Conservation (phyloP, 495 filamentous ascomycete genomes). For the Neurospora sp. region DNA sequence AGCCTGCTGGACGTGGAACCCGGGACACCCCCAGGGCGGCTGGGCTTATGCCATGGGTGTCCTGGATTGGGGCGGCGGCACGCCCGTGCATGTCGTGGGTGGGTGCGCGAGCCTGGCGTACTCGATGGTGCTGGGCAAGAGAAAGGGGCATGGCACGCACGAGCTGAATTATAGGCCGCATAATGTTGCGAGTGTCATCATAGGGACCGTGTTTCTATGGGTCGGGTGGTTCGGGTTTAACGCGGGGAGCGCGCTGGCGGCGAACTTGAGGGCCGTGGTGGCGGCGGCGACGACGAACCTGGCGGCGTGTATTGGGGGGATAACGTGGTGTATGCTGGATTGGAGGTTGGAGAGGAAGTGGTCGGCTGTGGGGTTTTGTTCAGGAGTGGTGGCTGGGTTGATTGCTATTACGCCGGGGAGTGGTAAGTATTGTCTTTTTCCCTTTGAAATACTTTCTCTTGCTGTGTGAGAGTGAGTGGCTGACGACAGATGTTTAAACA, state of each 20-base stretch:
- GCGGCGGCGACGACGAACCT: slow-evolving; percentile 59
- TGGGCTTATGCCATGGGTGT: slow-evolving; percentile 78
- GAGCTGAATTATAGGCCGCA: slow-evolving; percentile 93
- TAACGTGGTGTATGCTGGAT: slow-evolving; percentile 91
- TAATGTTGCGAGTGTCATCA: slow-evolving; percentile 91
- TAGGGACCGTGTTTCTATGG: slow-evolving; percentile 96
- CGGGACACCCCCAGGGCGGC: slow-evolving; percentile 34
- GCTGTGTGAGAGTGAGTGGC: too few relatives aligned
- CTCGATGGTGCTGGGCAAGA: slow-evolving; percentile 81
- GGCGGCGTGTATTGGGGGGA: slow-evolving; percentile 72
- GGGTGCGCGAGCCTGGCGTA: slow-evolving; percentile 79
- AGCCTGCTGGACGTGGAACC: slow-evolving; percentile 97
- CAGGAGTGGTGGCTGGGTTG: slow-evolving; percentile 82
- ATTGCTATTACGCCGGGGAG: slow-evolving; percentile 91
- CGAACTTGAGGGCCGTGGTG: slow-evolving; percentile 78
- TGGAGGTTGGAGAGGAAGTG: slow-evolving; percentile 91
- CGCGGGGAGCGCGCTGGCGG: slow-evolving; percentile 74
- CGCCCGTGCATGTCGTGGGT: slow-evolving; percentile 86
- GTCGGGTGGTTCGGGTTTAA: slow-evolving; percentile 99
- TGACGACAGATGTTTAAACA: too few relatives aligned
- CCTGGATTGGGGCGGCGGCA: slow-evolving; percentile 89
- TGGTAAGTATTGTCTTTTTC: slow-evolving; percentile 27
- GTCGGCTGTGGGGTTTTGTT: slow-evolving; percentile 96
- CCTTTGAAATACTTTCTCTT: too few relatives aligned
- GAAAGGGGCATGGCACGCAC: slow-evolving; percentile 74